A percentile compares a stretch with the other conserved stretches of the same genome.
These are phyloP conservation scores for Scutellaria barbata DNA, from an alignment of 257 asterid species.

Conservation along the genomic window DNA sequence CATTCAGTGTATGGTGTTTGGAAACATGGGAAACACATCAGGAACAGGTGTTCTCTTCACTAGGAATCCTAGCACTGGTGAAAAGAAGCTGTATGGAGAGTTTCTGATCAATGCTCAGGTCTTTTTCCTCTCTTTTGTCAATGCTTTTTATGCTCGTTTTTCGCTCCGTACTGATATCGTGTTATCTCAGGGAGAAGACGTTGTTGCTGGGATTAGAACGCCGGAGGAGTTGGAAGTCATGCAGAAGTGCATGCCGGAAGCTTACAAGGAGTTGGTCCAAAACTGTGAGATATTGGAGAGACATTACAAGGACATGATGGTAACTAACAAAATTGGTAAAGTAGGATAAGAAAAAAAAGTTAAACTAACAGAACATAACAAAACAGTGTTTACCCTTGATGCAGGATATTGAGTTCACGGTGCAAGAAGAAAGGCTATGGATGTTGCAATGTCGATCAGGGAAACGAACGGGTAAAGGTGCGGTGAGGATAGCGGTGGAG, in stretches of 20 bases:
- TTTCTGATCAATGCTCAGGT: conserved; percentile 95
- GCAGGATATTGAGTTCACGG: conserved; percentile 96
- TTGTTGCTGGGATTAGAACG: conserved; percentile 95
- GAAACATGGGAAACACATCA: conserved; percentile 96
- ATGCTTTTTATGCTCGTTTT: not conserved
- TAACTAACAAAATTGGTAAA: not conserved
- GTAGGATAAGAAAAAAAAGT: too few species aligned
- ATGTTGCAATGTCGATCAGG: conserved; percentile 93
- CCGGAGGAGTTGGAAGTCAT: conserved; percentile 85
- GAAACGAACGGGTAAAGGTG: conserved; percentile 92
- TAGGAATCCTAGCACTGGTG: conserved; percentile 94
- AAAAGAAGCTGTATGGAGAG: conserved; percentile 94
- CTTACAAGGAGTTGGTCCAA: conserved; percentile 81
- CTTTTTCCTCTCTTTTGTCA: conserved; percentile 9
- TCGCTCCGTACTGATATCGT: not conserved
- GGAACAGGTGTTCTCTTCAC: conserved; percentile 98
- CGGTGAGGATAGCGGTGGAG: conserved; percentile 88
- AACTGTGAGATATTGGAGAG: conserved; percentile 84
- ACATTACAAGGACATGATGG: conserved; percentile 99
- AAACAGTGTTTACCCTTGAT: too few species aligned
- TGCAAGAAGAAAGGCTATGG: conserved; percentile 92
- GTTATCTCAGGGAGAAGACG: conserved; percentile 83
- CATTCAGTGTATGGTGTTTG: conserved; percentile 97
- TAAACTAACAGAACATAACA: too few species aligned
- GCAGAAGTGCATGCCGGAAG: conserved; percentile 83